These are phyloP conservation scores for Ogataea siamensis DNA, from an alignment of 805 yeast genomes.

Conservation along the genomic window DNA sequence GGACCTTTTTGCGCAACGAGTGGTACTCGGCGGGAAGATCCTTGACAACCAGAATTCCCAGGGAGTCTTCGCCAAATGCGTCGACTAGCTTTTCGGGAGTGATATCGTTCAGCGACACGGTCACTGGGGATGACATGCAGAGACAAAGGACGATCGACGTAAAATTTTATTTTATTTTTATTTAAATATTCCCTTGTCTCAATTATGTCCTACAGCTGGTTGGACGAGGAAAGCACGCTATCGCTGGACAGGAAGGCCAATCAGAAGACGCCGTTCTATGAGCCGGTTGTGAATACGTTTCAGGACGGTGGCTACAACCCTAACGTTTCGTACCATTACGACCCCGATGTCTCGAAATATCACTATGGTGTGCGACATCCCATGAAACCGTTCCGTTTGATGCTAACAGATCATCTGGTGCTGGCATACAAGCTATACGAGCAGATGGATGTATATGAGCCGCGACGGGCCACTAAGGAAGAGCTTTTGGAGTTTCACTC, in stretches of 20 bases:
- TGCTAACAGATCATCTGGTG: slow-evolving; percentile 91
- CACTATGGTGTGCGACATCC: slow-evolving; percentile 95
- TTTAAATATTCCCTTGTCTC: slow-evolving; percentile 4
- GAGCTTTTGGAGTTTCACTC: slow-evolving; percentile 83
- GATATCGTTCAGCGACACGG: slow-evolving; percentile 12
- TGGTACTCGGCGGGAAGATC: slow-evolving; percentile 40
- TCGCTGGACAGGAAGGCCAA: slow-evolving; percentile 28
- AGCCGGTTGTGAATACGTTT: slow-evolving; percentile 39
- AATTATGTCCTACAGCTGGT: slow-evolving; percentile 25
- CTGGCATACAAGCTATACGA: slow-evolving; percentile 82
- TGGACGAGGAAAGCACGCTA: slow-evolving; percentile 29
- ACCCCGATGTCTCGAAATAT: slow-evolving; percentile 73
- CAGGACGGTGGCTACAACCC: slow-evolving; percentile 44
- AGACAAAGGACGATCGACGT: slow-evolving; percentile 6
- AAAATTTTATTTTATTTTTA: slow-evolving; percentile 1
- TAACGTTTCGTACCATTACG: slow-evolving; percentile 83
- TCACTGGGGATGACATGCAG: slow-evolving; percentile 11
- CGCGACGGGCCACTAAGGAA: slow-evolving; percentile 76
- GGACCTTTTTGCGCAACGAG: slow-evolving; percentile 41
- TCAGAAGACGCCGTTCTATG: slow-evolving; percentile 44
- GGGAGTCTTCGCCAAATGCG: slow-evolving; percentile 56
- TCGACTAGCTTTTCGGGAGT: slow-evolving; percentile 27
- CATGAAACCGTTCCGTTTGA: slow-evolving; percentile 95
- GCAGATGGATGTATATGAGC: slow-evolving; percentile 84
- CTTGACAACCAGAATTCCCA: slow-evolving; percentile 51